A percentile compares a stretch with the other conserved stretches of the same genome.
These are phyloP conservation scores for Penicillium flavigenum DNA, from an alignment of 495 filamentous ascomycete species.

Conservation along the genomic window DNA sequence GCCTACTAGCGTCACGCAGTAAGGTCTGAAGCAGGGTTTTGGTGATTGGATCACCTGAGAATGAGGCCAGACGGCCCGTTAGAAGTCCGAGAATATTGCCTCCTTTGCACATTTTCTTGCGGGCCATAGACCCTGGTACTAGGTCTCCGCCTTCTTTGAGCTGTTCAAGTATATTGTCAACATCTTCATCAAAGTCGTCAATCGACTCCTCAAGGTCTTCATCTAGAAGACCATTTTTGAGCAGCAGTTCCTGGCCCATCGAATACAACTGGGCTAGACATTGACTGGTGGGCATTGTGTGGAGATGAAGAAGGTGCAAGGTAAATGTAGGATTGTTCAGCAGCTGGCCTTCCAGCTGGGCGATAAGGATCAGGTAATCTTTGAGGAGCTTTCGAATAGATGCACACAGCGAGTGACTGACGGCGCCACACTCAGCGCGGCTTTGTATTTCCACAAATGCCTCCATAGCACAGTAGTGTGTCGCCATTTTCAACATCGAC, in stretches of 20 bases:
- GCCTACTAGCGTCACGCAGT: slow-evolving; percentile 82
- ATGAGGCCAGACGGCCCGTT: slow-evolving; percentile 76
- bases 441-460: slow-evolving; percentile 93
- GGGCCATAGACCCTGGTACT: slow-evolving; percentile 70
- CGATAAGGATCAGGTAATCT: slow-evolving; percentile 88
- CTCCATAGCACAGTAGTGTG: slow-evolving; percentile 85
- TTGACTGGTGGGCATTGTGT: slow-evolving; percentile 83
- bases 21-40: slow-evolving; percentile 74
- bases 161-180: slow-evolving; percentile 86
- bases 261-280: slow-evolving; percentile 87
- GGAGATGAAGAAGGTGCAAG: slow-evolving; percentile 85
- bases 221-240: slow-evolving; percentile 82
- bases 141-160: slow-evolving; percentile 77
- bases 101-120: slow-evolving; percentile 91
- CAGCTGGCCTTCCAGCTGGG: slow-evolving; percentile 88
- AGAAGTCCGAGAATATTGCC: slow-evolving; percentile 84
- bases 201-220: slow-evolving; percentile 81
- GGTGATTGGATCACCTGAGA: slow-evolving; percentile 91
- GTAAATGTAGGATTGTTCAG: slow-evolving; percentile 86
- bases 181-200: slow-evolving; percentile 69
- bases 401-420: slow-evolving; percentile 93
- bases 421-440: slow-evolving; percentile 88
- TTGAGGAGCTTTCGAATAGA: slow-evolving; percentile 87
- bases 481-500: slow-evolving; percentile 93
- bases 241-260: slow-evolving; percentile 80